Base-by-base conservation (phyloP, 208 protist genomes). In the Balamuthia mandrillaris region DNA sequence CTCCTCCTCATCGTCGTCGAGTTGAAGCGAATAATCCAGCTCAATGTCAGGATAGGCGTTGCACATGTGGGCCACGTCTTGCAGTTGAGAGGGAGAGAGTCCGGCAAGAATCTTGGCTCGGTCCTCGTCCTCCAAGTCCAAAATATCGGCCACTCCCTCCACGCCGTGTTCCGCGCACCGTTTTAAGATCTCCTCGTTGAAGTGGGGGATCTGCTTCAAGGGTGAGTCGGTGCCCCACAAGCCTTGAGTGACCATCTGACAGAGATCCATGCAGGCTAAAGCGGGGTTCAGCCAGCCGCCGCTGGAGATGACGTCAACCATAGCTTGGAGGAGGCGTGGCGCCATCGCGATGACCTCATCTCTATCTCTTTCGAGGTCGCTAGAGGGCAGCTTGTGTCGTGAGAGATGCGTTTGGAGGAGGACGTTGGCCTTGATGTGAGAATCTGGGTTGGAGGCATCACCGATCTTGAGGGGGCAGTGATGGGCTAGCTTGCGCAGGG, bases 191-290 rank as follows among this genome's bases (percentile, higher is more conserved):
- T 88, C 86, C 1, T 44, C 3, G 21, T 18, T 78, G 39, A 97
- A 87, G 86, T 96, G 90, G 21, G 96, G 96, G 14, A 97, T 83
- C 90, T 97, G 95, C 61, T 93, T 85, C 4, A 97, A 81, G 52
- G 56, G n/a, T 2, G 86, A 75, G 61, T 97, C 95, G 4, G 44
- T 89, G 52, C 91, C 86, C 94, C 95, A 97, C 37, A 96, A 21
- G 2, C 87, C 96, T 82, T 97, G 96, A 3, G 91, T 86, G 10
- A 95, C 77, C 96, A 97, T 97, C 86, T 97, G 96, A 9, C 85
- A 91, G 10, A 97, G 51, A 56, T 97, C 95, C 96, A 97, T 97
- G 4, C 94, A 87, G 0, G 91, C 90, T 0, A 97, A 85, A 0
- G 94, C 93, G 12, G 95, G 94, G 14, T 41, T 74, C 16, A 97